Evolutionary conservation across 2,329 filamentous ascomycete species (phyloP), one percentile per base, ranked within the genome.

Genomic region (Phaeosphaeria sp.): DNA sequence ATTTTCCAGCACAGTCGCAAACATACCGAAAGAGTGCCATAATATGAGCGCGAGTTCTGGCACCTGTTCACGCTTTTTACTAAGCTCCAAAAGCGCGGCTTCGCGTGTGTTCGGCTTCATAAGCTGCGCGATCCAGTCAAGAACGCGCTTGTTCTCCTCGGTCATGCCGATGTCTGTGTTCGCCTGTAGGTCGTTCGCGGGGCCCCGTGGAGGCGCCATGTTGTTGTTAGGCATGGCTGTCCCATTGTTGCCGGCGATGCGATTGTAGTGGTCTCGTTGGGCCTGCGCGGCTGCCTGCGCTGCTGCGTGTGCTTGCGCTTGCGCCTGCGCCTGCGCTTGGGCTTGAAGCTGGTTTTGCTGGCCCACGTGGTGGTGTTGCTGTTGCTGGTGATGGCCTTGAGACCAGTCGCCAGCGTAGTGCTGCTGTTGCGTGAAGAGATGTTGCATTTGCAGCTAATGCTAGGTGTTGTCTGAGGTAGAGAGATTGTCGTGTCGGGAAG

Each of bases 51-150:
- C 95, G 58, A 99, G 83, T 81, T 99, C 95, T 0, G 95, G 94
- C 17, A 99, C 95, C 79, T 98, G 95, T 80, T 99, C 95, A 56
- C 95, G 85, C 86, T 99, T 99, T 84, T 99, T 99, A 81, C 94
- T 98, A 51, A 99, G 85, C 79, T 99, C 95, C 73, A 99, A 85
- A 53, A 99, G 84, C 49, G 95, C 95, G 4, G 92, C 89, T 81
- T 98, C 95, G 62, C 95, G 87, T 25, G 93, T 93, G 69, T 86
- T 88, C 64, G 93, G 91, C 76, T 93, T 94, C 74, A 98, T 85
- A 56, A 97, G 84, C 76, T 97, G 93, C 53, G 93, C 92, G 63
- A 97, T 95, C 84, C 92, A 97, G 63, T 89, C 89, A 78, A 97
- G 87, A n/a, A 96, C 95, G 65, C 93, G 88, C 67, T 92, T 87